Evolutionary conservation across 2,329 filamentous ascomycete genomes (phyloP), one percentile per base, ranked within the genome.

Genomic region (Claviceps pazoutovae): DNA sequence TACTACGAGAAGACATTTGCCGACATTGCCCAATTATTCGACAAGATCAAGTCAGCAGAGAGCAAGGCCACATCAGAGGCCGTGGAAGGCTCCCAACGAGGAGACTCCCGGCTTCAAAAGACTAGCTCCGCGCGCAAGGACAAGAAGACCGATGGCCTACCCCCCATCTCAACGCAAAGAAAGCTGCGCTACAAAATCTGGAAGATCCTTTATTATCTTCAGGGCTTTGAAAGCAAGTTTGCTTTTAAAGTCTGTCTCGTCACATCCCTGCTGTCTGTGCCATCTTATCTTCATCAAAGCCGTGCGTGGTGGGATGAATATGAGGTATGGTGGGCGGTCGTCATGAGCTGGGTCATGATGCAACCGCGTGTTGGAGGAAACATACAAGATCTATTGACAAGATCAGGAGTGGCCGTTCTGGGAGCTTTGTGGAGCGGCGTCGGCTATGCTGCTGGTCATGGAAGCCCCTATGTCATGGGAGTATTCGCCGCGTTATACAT

Each of bases 321-420:
- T 50, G 74, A 79, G 51, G 68, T 64, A 9, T 82, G 78, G 78
- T 81, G 78, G 78, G 72, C 72, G 13, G 76, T 80, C 2, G 69
- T 74, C 14, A 71, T 77, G 60, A 75, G 73, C 21, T 80, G 77
- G 76, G 65, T 78, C 38, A 75, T 78, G 62, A 75, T 68, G 50
- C 65, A 69, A 48, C 63, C 66, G 9, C 67, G 75, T 47, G 74
- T 78, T 2, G 78, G 78, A 9, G 78, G 78, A 9, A 81, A 79
- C 51, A 58, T 79, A 8, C 75, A 79, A 57, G 78, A 81, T 59
- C 65, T 81, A 21, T 60, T 78, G n/a, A 73, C 71, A 2, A 70
- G 78, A 53, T 68, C 70, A 3, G 64, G 73, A 36, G 70, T 72
- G 37, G 75, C 69, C 3, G 62, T 75, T 14, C 61, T 80, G 4